Evolutionary conservation across 1,139 yeast genomes (phyloP).

Genomic region (Geotrichum restrictum): DNA sequence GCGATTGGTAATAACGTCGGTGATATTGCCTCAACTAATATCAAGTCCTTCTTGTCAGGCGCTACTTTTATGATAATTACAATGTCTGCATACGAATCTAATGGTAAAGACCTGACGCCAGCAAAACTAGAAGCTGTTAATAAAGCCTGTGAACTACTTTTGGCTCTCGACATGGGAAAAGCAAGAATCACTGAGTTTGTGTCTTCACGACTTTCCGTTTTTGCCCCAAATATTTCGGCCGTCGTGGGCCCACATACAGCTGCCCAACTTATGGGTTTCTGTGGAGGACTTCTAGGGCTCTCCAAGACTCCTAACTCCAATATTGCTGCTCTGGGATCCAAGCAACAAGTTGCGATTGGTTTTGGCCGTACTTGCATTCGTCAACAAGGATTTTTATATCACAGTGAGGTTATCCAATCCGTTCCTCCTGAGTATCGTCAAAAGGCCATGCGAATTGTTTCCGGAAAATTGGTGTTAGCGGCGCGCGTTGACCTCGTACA

Average conservation of each 20-base stretch:
- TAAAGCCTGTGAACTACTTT: conserved; percentile 48
- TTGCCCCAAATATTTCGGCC: conserved; percentile 79
- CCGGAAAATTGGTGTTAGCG: conserved; percentile 78
- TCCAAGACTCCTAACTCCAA: conserved; percentile 80
- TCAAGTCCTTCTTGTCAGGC: conserved; percentile 47
- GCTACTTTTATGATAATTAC: conserved; percentile 70
- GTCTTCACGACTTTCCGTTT: conserved; percentile 50
- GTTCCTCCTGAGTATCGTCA: conserved; percentile 57
- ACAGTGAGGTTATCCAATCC: conserved; percentile 38
- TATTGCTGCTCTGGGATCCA: conserved; percentile 71
- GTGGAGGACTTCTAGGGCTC: conserved; percentile 69
- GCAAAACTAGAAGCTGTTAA: conserved; percentile 43
- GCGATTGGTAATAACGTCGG: conserved; percentile 51
- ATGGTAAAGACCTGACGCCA: conserved; percentile 37
- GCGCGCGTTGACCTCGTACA: conserved; percentile 69
- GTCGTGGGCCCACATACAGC: conserved; percentile 71
- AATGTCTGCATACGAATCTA: conserved; percentile 61
- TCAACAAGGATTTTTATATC: conserved; percentile 56
- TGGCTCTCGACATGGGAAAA: conserved; percentile 47
- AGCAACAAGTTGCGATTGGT: conserved; percentile 48
- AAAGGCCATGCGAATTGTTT: conserved; percentile 71
- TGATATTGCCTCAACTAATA: conserved; percentile 29
- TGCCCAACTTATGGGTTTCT: conserved; percentile 64
- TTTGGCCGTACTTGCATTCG: conserved; percentile 47
- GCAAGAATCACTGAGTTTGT: conserved; percentile 51